These are phyloP conservation scores for Rasamsonia emersonii DNA, from an alignment of 2,329 filamentous ascomycete genomes.

Conservation along the genomic window DNA sequence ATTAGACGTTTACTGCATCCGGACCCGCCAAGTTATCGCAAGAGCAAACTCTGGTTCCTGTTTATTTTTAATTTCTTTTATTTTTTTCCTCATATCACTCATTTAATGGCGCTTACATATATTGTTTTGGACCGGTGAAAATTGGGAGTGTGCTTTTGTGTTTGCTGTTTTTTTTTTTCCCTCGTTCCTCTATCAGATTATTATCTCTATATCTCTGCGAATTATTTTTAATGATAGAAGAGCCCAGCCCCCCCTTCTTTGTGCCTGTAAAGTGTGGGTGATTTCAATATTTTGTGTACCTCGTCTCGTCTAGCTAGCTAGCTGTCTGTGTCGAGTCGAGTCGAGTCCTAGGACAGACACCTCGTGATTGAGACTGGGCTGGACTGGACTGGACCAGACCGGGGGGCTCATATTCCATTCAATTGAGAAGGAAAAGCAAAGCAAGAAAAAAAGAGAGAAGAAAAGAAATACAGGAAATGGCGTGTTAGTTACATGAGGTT, in stretches of 20 bases:
- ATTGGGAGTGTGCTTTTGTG: slow-evolving; percentile 7
- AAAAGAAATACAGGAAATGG: neutral
- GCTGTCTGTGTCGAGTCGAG: no score
- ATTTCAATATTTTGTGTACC: no score
- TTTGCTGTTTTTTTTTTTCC: slow-evolving; percentile 1
- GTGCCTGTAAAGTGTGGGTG: no score
- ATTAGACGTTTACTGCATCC: no score
- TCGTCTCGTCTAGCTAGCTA: no score
- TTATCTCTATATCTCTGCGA: slow-evolving; percentile 1
- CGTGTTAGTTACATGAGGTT: neutral
- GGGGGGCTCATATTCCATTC: no score
- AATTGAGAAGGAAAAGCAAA: neutral
- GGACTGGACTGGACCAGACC: no score
- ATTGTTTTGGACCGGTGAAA: slow-evolving; percentile 10
- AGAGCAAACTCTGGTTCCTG: no score
- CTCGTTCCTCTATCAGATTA: slow-evolving; percentile 1
- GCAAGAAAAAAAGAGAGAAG: neutral
- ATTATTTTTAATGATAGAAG: slow-evolving; percentile 1
- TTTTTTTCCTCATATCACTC: slow-evolving; percentile 8
- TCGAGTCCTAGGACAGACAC: no score
- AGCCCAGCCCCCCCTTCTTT: no score
- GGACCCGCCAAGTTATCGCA: no score
- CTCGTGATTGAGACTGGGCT: no score
- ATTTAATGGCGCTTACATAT: slow-evolving; percentile 8
- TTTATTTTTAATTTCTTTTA: slow-evolving; percentile 1